Evolutionary conservation across 306 rosid species (phyloP).

Genomic region (Acmispon strigosus): DNA sequence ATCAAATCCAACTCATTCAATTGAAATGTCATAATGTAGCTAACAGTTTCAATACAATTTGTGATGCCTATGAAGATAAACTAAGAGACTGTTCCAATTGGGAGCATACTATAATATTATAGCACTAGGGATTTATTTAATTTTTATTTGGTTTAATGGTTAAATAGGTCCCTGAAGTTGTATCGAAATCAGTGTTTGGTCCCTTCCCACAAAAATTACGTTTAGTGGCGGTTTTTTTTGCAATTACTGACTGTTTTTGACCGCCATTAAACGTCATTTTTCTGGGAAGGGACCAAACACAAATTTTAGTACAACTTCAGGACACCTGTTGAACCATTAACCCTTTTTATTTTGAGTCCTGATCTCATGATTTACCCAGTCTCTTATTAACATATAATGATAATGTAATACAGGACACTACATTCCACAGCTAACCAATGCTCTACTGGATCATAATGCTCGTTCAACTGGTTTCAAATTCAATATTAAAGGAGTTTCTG

Average conservation of each 20-base stretch:
- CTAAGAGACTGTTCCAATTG: not conserved
- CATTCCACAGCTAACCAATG: conserved; percentile 73
- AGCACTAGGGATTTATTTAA: not conserved
- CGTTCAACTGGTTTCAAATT: conserved; percentile 64
- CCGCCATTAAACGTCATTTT: no score
- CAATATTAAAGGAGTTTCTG: conserved; percentile 83
- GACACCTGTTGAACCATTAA: no score
- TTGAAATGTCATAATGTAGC: not conserved
- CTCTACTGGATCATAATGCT: conserved; percentile 56
- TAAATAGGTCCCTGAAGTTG: no score
- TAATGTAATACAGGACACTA: conserved; percentile 63
- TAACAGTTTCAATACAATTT: no score
- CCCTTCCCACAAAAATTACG: no score
- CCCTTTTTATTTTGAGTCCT: not conserved
- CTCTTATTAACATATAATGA: not conserved
- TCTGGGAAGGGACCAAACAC: no score
- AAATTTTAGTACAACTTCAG: no score
- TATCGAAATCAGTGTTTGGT: no score
- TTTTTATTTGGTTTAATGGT: no score
- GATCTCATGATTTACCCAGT: not conserved
- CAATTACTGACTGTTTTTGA: no score
- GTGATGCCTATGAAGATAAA: not conserved
- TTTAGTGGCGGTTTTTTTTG: no score
- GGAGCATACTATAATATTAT: not conserved
- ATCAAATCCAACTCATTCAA: not conserved